Evolutionary conservation across 768 basidiomycete species (phyloP).

Genomic region (Auriculariales sp.): DNA sequence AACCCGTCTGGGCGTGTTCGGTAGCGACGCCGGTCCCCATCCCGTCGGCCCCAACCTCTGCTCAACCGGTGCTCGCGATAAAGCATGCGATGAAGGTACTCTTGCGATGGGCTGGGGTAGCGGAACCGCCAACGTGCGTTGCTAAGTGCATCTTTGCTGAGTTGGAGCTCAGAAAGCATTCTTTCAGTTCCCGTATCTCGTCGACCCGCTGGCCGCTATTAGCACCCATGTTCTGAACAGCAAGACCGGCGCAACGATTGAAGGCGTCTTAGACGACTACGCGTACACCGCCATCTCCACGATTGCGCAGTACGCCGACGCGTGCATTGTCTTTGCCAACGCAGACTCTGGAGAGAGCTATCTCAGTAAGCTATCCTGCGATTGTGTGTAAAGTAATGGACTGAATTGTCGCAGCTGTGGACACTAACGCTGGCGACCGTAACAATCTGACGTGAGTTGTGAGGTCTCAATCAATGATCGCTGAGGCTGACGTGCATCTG

Average conservation of each 20-base stretch:
- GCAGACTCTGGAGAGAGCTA: constrained; percentile 76
- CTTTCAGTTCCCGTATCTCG: constrained; percentile 10
- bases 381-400: too few relatives aligned
- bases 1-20: constrained; percentile 22
- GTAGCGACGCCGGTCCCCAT: constrained; percentile 46
- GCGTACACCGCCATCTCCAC: constrained; percentile 3
- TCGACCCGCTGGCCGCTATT: constrained; percentile 10
- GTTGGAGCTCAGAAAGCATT: constrained; percentile 9
- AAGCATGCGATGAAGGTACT: constrained; percentile 49
- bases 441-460: constrained; percentile 17
- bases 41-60: constrained; percentile 57
- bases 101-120: constrained; percentile 92
- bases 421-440: constrained; percentile 64
- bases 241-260: constrained; percentile 2
- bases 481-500: constrained; percentile 59
- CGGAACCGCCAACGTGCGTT: constrained; percentile 51
- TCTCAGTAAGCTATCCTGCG: constrained; percentile 13
- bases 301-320: constrained; percentile 32
- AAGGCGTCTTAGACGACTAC: constrained; percentile 5
- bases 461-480: neutral
- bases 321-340: constrained; percentile 68
- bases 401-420: constrained; percentile 67
- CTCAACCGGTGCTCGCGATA: constrained; percentile 24
- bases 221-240: neutral
- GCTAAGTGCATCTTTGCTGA: neutral